phyloP scores from a whole-genome alignment of 2,329 filamentous ascomycete genomes.

The Graphium sp. region DNA sequence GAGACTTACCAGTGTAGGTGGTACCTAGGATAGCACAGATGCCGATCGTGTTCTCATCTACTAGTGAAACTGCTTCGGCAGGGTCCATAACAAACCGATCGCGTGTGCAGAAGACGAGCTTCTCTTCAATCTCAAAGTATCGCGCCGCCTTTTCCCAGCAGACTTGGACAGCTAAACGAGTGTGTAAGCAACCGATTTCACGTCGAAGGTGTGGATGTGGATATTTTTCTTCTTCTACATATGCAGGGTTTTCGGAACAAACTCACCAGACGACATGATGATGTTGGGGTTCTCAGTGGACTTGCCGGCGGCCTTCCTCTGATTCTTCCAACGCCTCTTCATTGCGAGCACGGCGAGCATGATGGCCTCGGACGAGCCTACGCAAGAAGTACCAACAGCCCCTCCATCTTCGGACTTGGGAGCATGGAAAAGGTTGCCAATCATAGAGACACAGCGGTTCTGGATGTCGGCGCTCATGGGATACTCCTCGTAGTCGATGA shows the following conservation, averaged over 20 bases:
- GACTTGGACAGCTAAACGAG: conserved; percentile 61
- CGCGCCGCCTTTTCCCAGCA: conserved; percentile 90
- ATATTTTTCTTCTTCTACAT: no score
- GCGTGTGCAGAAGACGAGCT: conserved; percentile 48
- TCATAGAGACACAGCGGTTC: conserved; percentile 85
- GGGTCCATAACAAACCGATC: conserved; percentile 49
- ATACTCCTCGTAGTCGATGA: conserved; percentile 80
- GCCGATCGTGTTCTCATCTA: conserved; percentile 65
- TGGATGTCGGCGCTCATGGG: conserved; percentile 72
- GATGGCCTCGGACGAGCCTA: conserved; percentile 82
- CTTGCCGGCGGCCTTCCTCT: conserved; percentile 69
- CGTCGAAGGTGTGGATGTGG: neutral
- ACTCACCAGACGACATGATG: conserved; percentile 62
- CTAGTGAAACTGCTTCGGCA: conserved; percentile 37
- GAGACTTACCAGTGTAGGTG: conserved; percentile 62
- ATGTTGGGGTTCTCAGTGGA: conserved; percentile 71
- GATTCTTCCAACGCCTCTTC: conserved; percentile 90
- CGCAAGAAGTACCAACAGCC: conserved; percentile 72
- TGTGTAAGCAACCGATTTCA: neutral
- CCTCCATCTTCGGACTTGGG: conserved; percentile 39
- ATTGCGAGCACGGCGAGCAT: conserved; percentile 75
- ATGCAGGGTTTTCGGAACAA: neutral
- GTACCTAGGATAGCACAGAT: conserved; percentile 85
- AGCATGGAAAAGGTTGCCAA: conserved; percentile 75
- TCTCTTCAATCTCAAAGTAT: conserved; percentile 89